These are phyloP conservation scores for Pseudogymnoascus sp. DNA, from an alignment of 2,329 filamentous ascomycete species.

Conservation along the genomic window DNA sequence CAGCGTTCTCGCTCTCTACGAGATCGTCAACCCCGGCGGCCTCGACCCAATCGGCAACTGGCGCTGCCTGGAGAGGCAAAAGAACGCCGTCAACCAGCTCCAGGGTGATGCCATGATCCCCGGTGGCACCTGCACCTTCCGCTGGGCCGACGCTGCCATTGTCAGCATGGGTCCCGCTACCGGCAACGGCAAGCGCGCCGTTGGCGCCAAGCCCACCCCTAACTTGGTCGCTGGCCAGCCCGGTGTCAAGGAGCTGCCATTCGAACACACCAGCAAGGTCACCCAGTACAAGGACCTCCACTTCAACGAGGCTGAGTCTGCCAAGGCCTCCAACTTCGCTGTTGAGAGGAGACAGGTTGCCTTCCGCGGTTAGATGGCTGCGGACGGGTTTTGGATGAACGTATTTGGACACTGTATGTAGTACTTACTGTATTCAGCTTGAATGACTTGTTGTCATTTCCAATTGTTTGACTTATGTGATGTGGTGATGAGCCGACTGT, in stretches of 20 bases:
- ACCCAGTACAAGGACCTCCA: not conserved
- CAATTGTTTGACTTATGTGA: no score
- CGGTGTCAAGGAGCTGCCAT: not conserved
- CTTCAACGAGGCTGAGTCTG: not conserved
- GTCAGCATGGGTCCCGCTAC: conserved; percentile 15
- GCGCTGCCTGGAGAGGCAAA: conserved; percentile 17
- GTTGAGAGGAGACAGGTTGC: conserved; percentile 2
- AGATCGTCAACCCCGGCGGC: conserved; percentile 16
- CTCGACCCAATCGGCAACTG: conserved; percentile 15
- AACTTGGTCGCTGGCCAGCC: not conserved
- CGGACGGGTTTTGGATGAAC: not conserved
- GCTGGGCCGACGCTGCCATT: conserved; percentile 15
- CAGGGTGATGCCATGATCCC: conserved; percentile 12
- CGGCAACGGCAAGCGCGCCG: not conserved
- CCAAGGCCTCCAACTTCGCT: not conserved
- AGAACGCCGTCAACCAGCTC: conserved; percentile 15
- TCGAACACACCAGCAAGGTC: conserved; percentile 1
- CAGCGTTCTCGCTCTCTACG: conserved; percentile 16
- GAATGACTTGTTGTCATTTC: not conserved
- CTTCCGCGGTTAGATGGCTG: not conserved
- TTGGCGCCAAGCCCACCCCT: not conserved
- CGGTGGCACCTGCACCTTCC: conserved; percentile 14
- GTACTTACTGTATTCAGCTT: not conserved
- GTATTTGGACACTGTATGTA: not conserved
- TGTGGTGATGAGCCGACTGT: no score